Evolutionary conservation across 148 eudicot genomes (phyloP).

Genomic region (Selenicereus undatus): DNA sequence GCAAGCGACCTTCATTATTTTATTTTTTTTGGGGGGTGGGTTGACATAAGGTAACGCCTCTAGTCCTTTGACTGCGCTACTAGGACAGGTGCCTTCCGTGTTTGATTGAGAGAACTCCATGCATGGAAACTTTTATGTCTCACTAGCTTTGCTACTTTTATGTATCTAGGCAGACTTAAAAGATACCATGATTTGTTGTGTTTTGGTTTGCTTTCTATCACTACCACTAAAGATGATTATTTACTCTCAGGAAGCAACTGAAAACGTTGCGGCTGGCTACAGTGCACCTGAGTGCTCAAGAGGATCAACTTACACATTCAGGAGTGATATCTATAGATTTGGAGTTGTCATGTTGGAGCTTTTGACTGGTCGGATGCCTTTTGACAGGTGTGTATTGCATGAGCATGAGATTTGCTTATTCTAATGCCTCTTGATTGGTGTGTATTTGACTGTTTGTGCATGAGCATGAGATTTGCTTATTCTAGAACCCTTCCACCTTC

Average conservation of each 20-base stretch:
- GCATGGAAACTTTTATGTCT: not conserved
- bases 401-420: not conserved
- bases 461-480: not conserved
- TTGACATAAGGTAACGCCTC: too few species aligned
- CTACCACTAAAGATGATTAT: not conserved
- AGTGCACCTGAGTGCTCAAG: conserved; percentile 51
- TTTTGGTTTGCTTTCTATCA: not conserved
- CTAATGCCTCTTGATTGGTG: not conserved
- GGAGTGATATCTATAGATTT: conserved; percentile 69
- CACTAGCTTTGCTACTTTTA: not conserved
- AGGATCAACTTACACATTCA: conserved; percentile 39
- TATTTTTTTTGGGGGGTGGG: too few species aligned
- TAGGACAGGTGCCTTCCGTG: too few species aligned
- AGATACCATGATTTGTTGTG: not conserved
- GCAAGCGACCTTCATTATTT: too few species aligned
- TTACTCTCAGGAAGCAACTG: conserved; percentile 34
- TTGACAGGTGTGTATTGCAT: conserved; percentile 40
- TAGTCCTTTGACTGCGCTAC: too few species aligned
- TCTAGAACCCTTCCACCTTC: not conserved
- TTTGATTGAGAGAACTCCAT: too few species aligned
- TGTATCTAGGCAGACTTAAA: too few species aligned
- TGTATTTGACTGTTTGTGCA: not conserved
- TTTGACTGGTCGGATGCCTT: conserved; percentile 72
- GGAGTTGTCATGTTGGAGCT: conserved; percentile 76
- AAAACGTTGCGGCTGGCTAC: conserved; percentile 45